Evolutionary conservation across 441 rosid genomes (phyloP).

Genomic region (Pelargonium fulgidum): DNA sequence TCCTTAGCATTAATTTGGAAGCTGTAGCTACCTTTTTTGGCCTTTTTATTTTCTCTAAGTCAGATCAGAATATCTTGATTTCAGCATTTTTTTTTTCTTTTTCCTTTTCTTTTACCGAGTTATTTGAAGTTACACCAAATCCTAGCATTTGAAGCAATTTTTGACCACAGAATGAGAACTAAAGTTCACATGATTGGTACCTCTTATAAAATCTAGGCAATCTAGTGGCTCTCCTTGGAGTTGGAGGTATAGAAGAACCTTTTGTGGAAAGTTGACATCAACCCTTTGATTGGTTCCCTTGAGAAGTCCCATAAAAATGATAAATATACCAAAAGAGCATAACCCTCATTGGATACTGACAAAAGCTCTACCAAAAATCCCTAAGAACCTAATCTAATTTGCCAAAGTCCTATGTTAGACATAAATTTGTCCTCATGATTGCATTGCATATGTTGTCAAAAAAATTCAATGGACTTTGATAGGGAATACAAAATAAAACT

Average conservation of each 20-base stretch:
- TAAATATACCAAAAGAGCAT: background rate
- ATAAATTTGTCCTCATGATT: too few species aligned
- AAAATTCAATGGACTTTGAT: too few species aligned
- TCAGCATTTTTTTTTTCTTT: too few species aligned
- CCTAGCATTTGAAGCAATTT: too few species aligned
- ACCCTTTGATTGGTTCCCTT: slow-evolving; percentile 4
- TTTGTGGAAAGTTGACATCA: background rate
- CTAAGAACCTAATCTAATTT: background rate
- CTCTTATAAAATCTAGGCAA: background rate
- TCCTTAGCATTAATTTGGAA: slow-evolving; percentile 3
- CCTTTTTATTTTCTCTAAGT: too few species aligned
- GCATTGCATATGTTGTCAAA: too few species aligned
- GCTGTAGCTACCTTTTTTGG: slow-evolving; percentile 1
- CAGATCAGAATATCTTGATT: background rate
- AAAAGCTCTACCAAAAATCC: background rate
- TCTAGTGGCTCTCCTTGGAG: slow-evolving; percentile 5
- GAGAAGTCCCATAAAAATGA: background rate
- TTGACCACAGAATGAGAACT: background rate
- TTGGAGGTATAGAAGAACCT: background rate
- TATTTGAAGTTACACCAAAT: too few species aligned
- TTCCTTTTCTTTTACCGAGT: too few species aligned
- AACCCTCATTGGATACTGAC: background rate
- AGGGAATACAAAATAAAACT: too few species aligned
- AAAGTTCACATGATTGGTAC: background rate
- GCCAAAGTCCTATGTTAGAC: background rate